Evolutionary conservation across 2,329 filamentous ascomycete species (phyloP), one percentile per base, ranked within the genome.

Genomic region (Calonectria henricotiae): DNA sequence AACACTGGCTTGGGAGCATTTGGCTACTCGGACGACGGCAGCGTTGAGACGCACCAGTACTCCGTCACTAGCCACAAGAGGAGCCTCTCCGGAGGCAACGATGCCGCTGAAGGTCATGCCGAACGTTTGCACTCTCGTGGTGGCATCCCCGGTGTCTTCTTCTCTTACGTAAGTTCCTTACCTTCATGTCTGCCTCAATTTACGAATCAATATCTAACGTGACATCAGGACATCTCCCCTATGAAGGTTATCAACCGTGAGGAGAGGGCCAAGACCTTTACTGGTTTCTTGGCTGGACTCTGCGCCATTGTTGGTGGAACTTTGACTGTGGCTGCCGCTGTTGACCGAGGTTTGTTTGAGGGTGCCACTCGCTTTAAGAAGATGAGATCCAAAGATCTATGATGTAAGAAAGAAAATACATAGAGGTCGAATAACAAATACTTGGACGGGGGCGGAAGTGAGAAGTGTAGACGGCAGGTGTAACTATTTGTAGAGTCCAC

Each of bases 221-320:
- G 32, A 13, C 12, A 15, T 4, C 30, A 95, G 93, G 96, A 99
- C 78, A 99, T 99, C 82, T 98, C 96, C 2, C 96, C 96, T 5
- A 99, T 99, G 96, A 99, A 98, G 86, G 96, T 99, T 71, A 93
- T 99, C 84, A 99, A 99, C 86, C 93, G 95, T 66, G 97, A 99
- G 85, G 92, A 94, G 75, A 90, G 94, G 55, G 87, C 92, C 71
- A 98, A 98, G 87, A 93, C 93, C 5, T 97, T 99, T 82, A 91
- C 94, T 0, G 94, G 94, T 20, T 99, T 99, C 86, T 83, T 99
- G 69, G 96, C 96, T 1, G 96, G 96, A 58, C 90, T 99, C 23
- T 99, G 96, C 82, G 96, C 96, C 43, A 93, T 98, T 71, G 92
- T 99, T 62, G 96, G 96, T 71, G 96, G 96, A 75, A 99, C 96